Conservation (phyloP, 2,329 filamentous ascomycete genomes). For the Exophiala spinifera region DNA sequence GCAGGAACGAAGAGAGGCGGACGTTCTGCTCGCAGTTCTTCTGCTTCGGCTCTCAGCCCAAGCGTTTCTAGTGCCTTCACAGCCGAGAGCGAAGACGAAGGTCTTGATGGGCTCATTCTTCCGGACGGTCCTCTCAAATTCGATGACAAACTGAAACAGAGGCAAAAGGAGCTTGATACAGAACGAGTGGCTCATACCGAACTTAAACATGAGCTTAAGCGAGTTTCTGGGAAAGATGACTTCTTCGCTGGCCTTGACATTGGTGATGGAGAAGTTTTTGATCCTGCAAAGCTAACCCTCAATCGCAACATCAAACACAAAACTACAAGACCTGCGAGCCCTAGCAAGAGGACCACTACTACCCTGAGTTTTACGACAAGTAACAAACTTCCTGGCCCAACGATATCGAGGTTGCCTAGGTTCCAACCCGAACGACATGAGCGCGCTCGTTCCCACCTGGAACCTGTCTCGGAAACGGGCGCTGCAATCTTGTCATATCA, state of each 20-base stretch:
- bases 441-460: conserved; percentile 71
- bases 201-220: conserved; percentile 33
- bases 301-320: conserved; percentile 93
- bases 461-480: conserved; percentile 87
- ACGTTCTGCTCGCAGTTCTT: conserved; percentile 79
- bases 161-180: conserved; percentile 52
- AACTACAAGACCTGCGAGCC: conserved; percentile 64
- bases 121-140: conserved; percentile 83
- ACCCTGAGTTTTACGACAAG: conserved; percentile 91
- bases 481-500: conserved; percentile 63
- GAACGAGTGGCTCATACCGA: conserved; percentile 38
- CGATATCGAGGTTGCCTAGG: conserved; percentile 71
- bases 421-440: conserved; percentile 60
- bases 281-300: conserved; percentile 73
- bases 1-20: conserved; percentile 78
- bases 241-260: conserved; percentile 85
- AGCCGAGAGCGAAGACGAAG: conserved; percentile 88
- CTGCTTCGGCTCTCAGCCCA: conserved; percentile 83
- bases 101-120: conserved; percentile 81
- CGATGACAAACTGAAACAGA: conserved; percentile 69
- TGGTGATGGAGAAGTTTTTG: conserved; percentile 76
- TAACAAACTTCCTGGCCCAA: conserved; percentile 47
- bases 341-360: conserved; percentile 62
- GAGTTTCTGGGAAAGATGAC: conserved; percentile 58
- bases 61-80: conserved; percentile 90